Conservation (phyloP, 768 basidiomycete genomes). For the Pisolithus marmoratus region DNA sequence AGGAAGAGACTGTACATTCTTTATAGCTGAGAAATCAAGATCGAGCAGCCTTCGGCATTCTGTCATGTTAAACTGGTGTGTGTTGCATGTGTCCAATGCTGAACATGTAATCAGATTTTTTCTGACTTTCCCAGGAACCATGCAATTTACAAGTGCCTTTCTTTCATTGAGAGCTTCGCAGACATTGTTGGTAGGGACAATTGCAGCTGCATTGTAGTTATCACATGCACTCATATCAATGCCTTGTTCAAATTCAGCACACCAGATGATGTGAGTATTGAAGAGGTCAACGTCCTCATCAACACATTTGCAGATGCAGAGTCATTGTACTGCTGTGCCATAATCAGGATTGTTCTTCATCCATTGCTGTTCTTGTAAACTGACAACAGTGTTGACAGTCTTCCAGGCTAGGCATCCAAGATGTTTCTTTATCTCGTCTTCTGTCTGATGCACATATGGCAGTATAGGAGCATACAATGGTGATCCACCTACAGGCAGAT, state of each 20-base stretch:
- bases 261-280: not conserved
- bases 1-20: constrained; percentile 12
- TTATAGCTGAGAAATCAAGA: rapidly evolving
- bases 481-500: constrained; percentile 23
- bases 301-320: not conserved
- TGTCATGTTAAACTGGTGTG: not conserved
- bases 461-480: constrained; percentile 23
- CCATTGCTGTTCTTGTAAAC: not conserved
- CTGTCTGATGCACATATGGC: not conserved
- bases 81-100: not conserved
- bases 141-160: too few relatives aligned
- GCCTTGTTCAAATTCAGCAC: not conserved
- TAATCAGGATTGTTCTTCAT: not conserved
- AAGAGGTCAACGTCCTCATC: not conserved
- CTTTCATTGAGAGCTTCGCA: not conserved
- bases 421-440: not conserved
- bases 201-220: not conserved
- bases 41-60: not conserved
- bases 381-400: not conserved
- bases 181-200: constrained; percentile 1
- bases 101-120: not conserved
- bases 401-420: not conserved
- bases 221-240: not conserved
- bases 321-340: not conserved
- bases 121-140: too few relatives aligned